Conservation (phyloP, 139 green algal genomes). For the Zygnema circumcarinatum region DNA sequence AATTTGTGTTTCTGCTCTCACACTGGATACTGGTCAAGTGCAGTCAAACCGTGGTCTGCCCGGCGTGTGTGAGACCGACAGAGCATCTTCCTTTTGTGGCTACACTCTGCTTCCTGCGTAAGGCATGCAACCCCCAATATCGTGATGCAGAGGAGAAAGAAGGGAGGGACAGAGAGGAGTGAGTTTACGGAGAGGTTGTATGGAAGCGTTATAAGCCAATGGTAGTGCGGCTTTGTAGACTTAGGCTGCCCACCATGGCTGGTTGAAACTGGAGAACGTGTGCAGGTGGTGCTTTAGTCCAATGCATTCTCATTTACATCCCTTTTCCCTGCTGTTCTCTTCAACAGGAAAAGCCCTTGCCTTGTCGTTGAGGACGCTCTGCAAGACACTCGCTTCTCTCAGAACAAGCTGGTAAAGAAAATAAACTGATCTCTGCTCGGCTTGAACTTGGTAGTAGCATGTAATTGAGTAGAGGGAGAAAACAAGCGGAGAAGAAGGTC, state of each 20-base stretch:
- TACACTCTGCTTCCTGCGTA: slow-evolving; percentile 78
- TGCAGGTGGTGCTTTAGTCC: not conserved
- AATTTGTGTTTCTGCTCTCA: too few relatives aligned
- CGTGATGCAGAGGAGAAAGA: not conserved
- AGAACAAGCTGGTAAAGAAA: slow-evolving; percentile 72
- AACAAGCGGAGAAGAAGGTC: not conserved
- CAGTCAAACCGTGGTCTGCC: slow-evolving; percentile 66
- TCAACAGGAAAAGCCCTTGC: slow-evolving; percentile 25
- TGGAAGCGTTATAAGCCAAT: not conserved
- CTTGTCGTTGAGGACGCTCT: slow-evolving; percentile 28
- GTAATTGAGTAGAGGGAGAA: not conserved
- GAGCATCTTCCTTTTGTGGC: slow-evolving; percentile 81
- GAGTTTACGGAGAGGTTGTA: not conserved
- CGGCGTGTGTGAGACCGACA: slow-evolving; percentile 67
- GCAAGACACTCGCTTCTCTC: slow-evolving; percentile 69
- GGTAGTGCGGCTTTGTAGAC: not conserved
- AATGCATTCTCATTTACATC: not conserved
- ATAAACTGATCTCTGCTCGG: not conserved
- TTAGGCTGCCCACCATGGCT: not conserved
- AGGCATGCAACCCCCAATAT: not conserved
- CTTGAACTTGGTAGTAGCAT: slow-evolving; percentile 7
- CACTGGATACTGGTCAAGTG: too few relatives aligned
- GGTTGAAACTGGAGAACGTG: not conserved
- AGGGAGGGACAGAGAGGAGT: too few relatives aligned
- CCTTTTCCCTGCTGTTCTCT: not conserved